Evolutionary conservation across 768 basidiomycete species (phyloP), one percentile per base, ranked within the genome.

Genomic region (Tremella mesenterica): DNA sequence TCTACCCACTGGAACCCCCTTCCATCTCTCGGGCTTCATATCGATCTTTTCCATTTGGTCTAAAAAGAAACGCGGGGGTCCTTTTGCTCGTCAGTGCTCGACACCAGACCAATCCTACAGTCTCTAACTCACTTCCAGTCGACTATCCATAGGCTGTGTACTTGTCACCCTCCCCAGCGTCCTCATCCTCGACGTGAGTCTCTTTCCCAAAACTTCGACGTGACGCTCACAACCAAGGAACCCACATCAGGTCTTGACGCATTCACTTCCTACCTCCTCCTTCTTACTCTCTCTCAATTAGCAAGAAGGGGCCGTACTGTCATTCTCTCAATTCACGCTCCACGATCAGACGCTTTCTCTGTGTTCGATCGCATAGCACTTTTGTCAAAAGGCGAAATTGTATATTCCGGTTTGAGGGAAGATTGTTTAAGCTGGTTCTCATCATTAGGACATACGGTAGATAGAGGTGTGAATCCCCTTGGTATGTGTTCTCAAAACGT

Each of bases 241-340:
- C 61, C 64, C 4, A 65, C 63, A 8, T 67, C 61, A 27, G 61
- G 61, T 36, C 60, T 67, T 18, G 71, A 72, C 44, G 71, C 71
- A 2, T 72, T 70, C 54, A 70, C 69, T 2, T 67, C 69, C 3
- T 70, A 70, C 41, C 59, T 72, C 41, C 59, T 72, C n/a, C 65
- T 72, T 9, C 59, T 63, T 13, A 69, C 65, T 10, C 58, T 72
- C 8, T 66, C 63, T 0, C 62, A 66, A 14, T 64, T 72, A 14
- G 67, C 71, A 45, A 58, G 60, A 26, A 56, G 65, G 27, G 64
- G 65, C 16, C 61, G 69, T 16, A 78, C 82, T 29, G 77, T 83
- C 28, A 77, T 85, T 43, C 79, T 81, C 16, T 81, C 81, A 4
- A 82, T 86, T 48, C 84, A 86, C 58, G 83, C 85, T 53, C 84